phyloP scores from a whole-genome alignment of 1,284 basidiomycete genomes.

The Sparassis latifolia region DNA sequence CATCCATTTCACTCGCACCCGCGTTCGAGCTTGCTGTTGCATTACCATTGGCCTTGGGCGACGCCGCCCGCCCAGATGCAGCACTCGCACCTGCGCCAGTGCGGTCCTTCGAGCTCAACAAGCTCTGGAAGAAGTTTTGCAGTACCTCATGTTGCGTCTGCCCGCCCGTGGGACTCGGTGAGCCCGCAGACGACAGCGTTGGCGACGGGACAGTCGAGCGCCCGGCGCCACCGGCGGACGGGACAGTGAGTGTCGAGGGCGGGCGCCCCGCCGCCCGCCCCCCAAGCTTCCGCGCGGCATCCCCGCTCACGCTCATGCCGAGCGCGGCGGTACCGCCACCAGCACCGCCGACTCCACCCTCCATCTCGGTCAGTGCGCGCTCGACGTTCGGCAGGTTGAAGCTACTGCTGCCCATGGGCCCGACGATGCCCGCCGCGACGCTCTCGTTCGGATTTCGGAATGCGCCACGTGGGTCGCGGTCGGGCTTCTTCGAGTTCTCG shows the following conservation, averaged over 20 bases:
- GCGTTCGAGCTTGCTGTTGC: slow-evolving; percentile 12
- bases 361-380: slow-evolving; percentile 81
- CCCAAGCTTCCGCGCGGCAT: slow-evolving; percentile 17
- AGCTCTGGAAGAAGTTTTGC: slow-evolving; percentile 81
- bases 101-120: slow-evolving; percentile 67
- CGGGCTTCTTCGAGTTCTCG: slow-evolving; percentile 80
- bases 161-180: slow-evolving; percentile 45
- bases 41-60: slow-evolving; percentile 23
- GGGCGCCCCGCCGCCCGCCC: slow-evolving; percentile 17
- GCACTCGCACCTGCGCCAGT: slow-evolving; percentile 12
- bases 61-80: slow-evolving; percentile 6
- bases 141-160: slow-evolving; percentile 76
- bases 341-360: slow-evolving; percentile 38
- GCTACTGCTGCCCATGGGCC: slow-evolving; percentile 79
- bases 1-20: slow-evolving; percentile 27
- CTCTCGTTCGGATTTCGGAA: slow-evolving; percentile 70
- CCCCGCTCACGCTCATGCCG: slow-evolving; percentile 16
- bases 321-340: slow-evolving; percentile 17
- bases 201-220: slow-evolving; percentile 31
- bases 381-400: slow-evolving; percentile 83
- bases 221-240: slow-evolving; percentile 13
- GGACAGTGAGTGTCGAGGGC: slow-evolving; percentile 19
- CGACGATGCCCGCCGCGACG: slow-evolving; percentile 68
- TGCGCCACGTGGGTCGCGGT: slow-evolving; percentile 81
- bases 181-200: slow-evolving; percentile 26